phyloP scores from a whole-genome alignment of 2,329 filamentous ascomycete genomes.

The Talaromyces sp. region DNA sequence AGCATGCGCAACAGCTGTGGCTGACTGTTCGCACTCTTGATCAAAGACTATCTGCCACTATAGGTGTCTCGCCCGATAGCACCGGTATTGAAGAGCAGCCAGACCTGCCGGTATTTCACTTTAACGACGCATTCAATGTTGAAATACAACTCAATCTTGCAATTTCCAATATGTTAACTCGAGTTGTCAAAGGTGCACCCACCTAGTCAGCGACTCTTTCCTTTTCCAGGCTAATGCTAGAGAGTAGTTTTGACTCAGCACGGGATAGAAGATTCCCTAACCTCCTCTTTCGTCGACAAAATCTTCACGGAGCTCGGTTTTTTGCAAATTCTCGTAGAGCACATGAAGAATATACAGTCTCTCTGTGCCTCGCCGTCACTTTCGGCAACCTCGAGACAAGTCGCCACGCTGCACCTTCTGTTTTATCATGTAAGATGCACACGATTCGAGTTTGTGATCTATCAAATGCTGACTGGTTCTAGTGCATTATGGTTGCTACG shows the following conservation, averaged over 20 bases:
- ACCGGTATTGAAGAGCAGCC: slow-evolving; percentile 30
- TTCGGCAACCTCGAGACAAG: slow-evolving; percentile 3
- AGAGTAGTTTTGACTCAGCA: slow-evolving; percentile 2
- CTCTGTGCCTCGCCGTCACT: slow-evolving; percentile 1
- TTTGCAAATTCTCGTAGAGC: background rate
- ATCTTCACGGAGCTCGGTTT: background rate
- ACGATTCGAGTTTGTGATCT: background rate
- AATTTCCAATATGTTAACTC: slow-evolving; percentile 1
- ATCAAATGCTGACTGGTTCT: background rate
- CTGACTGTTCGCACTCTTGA: slow-evolving; percentile 51
- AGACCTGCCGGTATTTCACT: slow-evolving; percentile 13
- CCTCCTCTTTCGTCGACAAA: background rate
- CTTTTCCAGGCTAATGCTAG: background rate
- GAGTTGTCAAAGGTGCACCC: background rate
- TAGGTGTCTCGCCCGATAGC: slow-evolving; percentile 50
- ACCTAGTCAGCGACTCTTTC: background rate
- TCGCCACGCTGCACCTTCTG: slow-evolving; percentile 8
- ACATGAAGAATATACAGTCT: slow-evolving; percentile 1
- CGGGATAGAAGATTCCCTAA: background rate
- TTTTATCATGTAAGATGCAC: slow-evolving; percentile 6
- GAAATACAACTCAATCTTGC: background rate
- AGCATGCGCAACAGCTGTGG: slow-evolving; percentile 10
- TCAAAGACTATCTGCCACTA: slow-evolving; percentile 54
- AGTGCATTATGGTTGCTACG: background rate
- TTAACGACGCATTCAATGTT: background rate